Base-by-base conservation (phyloP, 2,329 filamentous ascomycete genomes). In the Ophiocordyceps sinensis region DNA sequence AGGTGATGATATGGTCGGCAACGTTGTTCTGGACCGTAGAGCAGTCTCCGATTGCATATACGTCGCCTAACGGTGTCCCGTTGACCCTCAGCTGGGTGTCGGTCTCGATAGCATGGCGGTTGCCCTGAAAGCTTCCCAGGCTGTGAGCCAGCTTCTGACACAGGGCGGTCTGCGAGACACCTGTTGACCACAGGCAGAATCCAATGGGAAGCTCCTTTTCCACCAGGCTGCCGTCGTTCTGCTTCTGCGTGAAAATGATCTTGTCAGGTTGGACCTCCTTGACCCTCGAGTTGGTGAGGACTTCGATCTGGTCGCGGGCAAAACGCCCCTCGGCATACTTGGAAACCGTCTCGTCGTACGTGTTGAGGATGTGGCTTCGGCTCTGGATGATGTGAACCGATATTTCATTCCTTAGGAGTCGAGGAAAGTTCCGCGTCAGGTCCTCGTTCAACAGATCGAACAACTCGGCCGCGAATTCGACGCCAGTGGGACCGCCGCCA, bases 361-460 rank as follows among this genome's bases (percentile, higher is more conserved):
- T 98, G 65, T 98, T 98, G 28, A 98, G 70, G 47, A 98, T 98
- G 52, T 98, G 91, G 34, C 83, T 80, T 44, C 91, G 77, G 53
- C 86, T 94, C 57, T 98, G 91, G 46, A 98, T 95, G 37, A 98
- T 72, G 56, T 98, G 93, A 1, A 98, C 89, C 0, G 91, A 96
- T 38, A 98, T 94, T 59, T 98, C 87, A 57, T 96, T 96, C 46
- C 91, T 79, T n/a, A 98, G 64, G 28, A 98, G 77, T 47, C 79
- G 80, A 3, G 91, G 91, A 60, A 94, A 98, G 51, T 83, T 77
- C 40, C 73, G 70, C 36, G 80, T 80, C 36, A 98, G 63, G 57
- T 98, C 91, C 59, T 98, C 93, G 55, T 98, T 98, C 14, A 98
- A 71, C 60, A 98, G 79, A 60, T 98, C 91, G 58, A 84, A 96